A percentile compares a stretch with the other conserved stretches of the same genome.
phyloP scores from a whole-genome alignment of 768 basidiomycete species.

The Termitomyces sp. region DNA sequence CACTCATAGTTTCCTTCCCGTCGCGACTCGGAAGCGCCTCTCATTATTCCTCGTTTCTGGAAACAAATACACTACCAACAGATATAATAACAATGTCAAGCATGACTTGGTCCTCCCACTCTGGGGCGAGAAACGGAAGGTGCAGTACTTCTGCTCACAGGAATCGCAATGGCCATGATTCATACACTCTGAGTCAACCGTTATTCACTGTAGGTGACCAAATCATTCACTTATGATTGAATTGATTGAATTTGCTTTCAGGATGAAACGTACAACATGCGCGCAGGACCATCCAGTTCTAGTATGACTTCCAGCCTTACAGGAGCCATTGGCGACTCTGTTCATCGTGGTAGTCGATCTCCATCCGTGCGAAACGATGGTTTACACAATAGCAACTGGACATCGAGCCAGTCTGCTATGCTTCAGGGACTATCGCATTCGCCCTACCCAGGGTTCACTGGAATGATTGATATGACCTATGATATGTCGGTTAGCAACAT shows the following conservation, averaged over 20 bases:
- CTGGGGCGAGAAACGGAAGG: slow-evolving; percentile 23
- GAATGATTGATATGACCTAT: slow-evolving; percentile 11
- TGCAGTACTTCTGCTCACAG: slow-evolving; percentile 23
- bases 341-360: slow-evolving; percentile 23
- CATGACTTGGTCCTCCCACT: slow-evolving; percentile 25
- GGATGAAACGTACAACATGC: slow-evolving; percentile 14
- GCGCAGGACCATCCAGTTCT: slow-evolving; percentile 36
- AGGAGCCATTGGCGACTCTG: slow-evolving; percentile 56
- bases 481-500: slow-evolving; percentile 16
- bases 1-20: slow-evolving; percentile 14
- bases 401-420: slow-evolving; percentile 11
- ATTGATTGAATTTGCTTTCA: neutral
- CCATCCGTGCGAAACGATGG: slow-evolving; percentile 7
- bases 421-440: slow-evolving; percentile 20
- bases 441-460: slow-evolving; percentile 20
- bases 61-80: slow-evolving; percentile 22
- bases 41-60: slow-evolving; percentile 29
- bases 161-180: slow-evolving; percentile 30
- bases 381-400: slow-evolving; percentile 4
- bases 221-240: neutral
- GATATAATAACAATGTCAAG: slow-evolving; percentile 32
- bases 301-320: slow-evolving; percentile 47
- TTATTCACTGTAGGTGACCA: slow-evolving; percentile 29
- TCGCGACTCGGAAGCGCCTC: slow-evolving; percentile 24
- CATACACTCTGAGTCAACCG: slow-evolving; percentile 24